Conservation (phyloP, 75 land plant genomes). For the Pinus taeda region DNA sequence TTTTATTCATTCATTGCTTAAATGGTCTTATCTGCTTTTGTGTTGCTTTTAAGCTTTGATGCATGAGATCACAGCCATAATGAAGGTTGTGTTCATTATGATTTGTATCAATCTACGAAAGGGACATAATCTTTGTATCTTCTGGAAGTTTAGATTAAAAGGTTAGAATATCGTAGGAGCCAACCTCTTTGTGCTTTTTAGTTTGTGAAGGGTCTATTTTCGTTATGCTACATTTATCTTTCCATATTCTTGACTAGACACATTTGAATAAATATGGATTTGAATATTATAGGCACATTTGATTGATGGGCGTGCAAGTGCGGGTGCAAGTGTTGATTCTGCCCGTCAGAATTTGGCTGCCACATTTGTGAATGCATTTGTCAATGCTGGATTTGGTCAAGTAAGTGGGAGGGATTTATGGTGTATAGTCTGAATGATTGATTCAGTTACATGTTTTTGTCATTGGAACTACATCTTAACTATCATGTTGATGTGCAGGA, state of each 20-base stretch:
- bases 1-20: no score
- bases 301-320: slow-evolving; percentile 96
- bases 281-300: slow-evolving; percentile 68
- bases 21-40: no score
- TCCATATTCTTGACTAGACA: not conserved
- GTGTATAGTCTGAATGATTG: not conserved
- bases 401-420: slow-evolving; percentile 23
- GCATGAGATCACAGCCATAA: no score
- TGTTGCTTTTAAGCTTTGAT: no score
- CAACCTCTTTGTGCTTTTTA: not conserved
- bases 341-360: slow-evolving; percentile 98
- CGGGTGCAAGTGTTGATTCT: slow-evolving; percentile 90
- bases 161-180: not conserved
- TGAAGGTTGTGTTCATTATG: no score
- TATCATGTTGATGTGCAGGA: slow-evolving; percentile 47
- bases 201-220: not conserved
- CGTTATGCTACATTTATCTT: not conserved
- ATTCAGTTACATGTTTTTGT: not conserved
- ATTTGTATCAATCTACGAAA: not conserved
- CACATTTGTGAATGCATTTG: slow-evolving; percentile 99
- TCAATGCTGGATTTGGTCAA: slow-evolving; percentile 99
- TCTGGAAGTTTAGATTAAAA: not conserved
- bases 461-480: not conserved
- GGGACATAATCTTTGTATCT: not conserved
- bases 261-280: not conserved